phyloP scores from a whole-genome alignment of 345 rosid species.

The Ceriops decandra region DNA sequence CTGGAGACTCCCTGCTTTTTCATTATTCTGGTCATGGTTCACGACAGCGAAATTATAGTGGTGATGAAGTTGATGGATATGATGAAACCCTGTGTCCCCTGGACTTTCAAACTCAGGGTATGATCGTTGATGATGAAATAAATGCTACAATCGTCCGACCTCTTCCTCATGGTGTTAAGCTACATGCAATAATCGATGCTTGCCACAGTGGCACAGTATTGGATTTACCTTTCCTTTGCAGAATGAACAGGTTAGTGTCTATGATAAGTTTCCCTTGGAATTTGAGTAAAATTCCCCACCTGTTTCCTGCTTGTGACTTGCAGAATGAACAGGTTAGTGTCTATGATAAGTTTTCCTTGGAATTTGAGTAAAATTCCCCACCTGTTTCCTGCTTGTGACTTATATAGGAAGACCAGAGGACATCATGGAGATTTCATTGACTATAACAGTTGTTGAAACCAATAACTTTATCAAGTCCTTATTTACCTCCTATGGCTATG shows the following conservation, averaged over 20 bases:
- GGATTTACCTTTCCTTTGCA: constrained; percentile 75
- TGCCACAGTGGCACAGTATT: constrained; percentile 89
- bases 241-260: constrained; percentile 62
- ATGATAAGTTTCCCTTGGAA: too few species aligned
- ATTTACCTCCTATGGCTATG: too few species aligned
- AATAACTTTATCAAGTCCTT: too few species aligned
- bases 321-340: constrained; percentile 65
- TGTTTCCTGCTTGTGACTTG: too few species aligned
- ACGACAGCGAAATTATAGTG: constrained; percentile 60
- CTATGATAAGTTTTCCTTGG: background rate
- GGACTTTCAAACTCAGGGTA: constrained; percentile 93
- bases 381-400: background rate
- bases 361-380: background rate
- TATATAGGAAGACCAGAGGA: background rate
- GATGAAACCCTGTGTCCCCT: constrained; percentile 87
- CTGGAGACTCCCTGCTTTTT: constrained; percentile 85
- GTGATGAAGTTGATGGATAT: constrained; percentile 84
- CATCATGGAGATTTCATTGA: background rate
- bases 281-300: too few species aligned
- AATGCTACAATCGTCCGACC: constrained; percentile 72
- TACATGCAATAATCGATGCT: constrained; percentile 76
- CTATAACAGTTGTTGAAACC: background rate
- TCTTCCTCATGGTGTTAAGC: constrained; percentile 68
- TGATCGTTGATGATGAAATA: constrained; percentile 90
- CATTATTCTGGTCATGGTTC: constrained; percentile 92